A percentile compares a stretch with the other conserved stretches of the same genome.
Conservation (phyloP, 768 basidiomycete species). For the Termitomyces sp. region DNA sequence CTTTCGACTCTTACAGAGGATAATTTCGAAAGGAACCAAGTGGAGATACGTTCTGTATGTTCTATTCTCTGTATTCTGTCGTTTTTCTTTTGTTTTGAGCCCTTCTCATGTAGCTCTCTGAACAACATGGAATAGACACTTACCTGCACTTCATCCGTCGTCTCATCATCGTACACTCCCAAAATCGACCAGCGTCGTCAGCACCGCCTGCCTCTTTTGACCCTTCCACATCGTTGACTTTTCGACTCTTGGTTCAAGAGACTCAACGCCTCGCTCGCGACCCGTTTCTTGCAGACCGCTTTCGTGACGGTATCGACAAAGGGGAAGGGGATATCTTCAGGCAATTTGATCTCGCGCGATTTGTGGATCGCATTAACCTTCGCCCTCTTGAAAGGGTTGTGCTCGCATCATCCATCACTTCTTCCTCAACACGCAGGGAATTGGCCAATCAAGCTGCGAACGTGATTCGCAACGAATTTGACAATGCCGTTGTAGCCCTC, state of each 20-base stretch:
- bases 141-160: slow-evolving; percentile 97
- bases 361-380: slow-evolving; percentile 76
- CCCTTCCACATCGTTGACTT: slow-evolving; percentile 71
- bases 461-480: slow-evolving; percentile 73
- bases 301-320: slow-evolving; percentile 85
- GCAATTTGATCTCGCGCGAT: slow-evolving; percentile 78
- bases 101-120: slow-evolving; percentile 64
- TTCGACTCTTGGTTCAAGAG: slow-evolving; percentile 83
- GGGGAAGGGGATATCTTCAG: slow-evolving; percentile 82
- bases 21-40: slow-evolving; percentile 90
- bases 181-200: slow-evolving; percentile 57
- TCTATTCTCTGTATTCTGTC: slow-evolving; percentile 10
- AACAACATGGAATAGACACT: slow-evolving; percentile 95
- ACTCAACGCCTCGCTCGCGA: slow-evolving; percentile 85
- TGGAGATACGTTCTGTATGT: slow-evolving; percentile 92
- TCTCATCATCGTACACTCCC: slow-evolving; percentile 78
- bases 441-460: slow-evolving; percentile 57
- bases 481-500: slow-evolving; percentile 67
- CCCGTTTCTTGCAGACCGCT: slow-evolving; percentile 85
- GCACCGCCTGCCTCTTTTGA: slow-evolving; percentile 63
- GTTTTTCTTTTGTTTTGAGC: slow-evolving; percentile 9
- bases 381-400: slow-evolving; percentile 76
- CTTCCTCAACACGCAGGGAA: slow-evolving; percentile 50
- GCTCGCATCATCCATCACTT: slow-evolving; percentile 68
- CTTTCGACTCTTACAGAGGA: slow-evolving; percentile 96